Evolutionary conservation across 345 rosid species (phyloP).

Genomic region (Sonneratia caseolaris): DNA sequence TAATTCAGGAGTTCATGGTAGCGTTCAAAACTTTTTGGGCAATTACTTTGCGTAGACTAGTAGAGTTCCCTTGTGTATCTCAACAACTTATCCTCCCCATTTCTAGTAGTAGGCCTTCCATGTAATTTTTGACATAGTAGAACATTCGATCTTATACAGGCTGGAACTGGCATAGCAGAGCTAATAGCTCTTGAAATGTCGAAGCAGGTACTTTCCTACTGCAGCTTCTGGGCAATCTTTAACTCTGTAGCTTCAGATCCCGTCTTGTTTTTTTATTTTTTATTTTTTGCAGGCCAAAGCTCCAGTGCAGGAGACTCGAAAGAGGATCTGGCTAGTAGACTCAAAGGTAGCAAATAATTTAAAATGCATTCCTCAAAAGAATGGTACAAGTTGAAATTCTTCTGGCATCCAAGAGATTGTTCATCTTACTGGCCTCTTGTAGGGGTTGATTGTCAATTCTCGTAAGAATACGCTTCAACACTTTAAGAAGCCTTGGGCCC

Average conservation of each 20-base stretch:
- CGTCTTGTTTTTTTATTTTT: neutral
- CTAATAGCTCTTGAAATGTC: conserved; percentile 88
- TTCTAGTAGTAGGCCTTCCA: neutral
- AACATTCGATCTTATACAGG: conserved; percentile 33
- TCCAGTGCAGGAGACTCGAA: conserved; percentile 64
- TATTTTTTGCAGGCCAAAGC: conserved; percentile 41
- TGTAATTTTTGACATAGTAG: neutral
- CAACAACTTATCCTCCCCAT: no score
- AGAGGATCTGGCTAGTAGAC: conserved; percentile 90
- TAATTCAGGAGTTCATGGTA: no score
- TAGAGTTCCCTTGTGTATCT: no score
- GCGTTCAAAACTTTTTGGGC: no score
- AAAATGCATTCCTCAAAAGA: neutral
- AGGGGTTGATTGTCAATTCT: conserved; percentile 81
- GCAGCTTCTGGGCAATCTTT: neutral
- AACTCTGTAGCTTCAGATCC: neutral
- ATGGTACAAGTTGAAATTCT: neutral
- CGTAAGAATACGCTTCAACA: conserved; percentile 76
- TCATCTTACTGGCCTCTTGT: conserved; percentile 6
- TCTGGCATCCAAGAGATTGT: neutral
- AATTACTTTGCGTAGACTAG: no score
- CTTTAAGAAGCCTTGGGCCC: conserved; percentile 96
- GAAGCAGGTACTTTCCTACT: conserved; percentile 46
- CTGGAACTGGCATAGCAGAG: conserved; percentile 94
- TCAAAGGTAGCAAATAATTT: conserved; percentile 51